A percentile compares a stretch with the other conserved stretches of the same genome.
Conservation (phyloP, 1,139 yeast genomes). For the Eremothecium sinecaudum region DNA sequence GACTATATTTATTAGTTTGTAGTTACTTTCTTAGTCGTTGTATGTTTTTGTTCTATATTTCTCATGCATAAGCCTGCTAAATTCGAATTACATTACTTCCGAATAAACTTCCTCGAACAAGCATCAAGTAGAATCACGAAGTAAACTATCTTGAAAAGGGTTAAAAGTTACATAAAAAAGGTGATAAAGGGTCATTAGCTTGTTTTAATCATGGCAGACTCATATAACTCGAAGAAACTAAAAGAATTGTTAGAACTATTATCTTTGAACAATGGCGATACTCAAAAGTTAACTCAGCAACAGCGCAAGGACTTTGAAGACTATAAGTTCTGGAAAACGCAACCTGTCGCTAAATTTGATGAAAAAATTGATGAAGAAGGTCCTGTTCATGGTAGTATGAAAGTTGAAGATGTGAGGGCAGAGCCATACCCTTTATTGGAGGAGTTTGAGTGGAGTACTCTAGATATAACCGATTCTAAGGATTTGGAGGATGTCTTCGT, state of each 20-base stretch:
- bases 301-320: conserved; percentile 75
- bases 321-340: conserved; percentile 96
- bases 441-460: conserved; percentile 82
- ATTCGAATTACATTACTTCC: too few species aligned
- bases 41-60: too few species aligned
- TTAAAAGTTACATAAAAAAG: not conserved
- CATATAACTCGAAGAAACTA: conserved; percentile 22
- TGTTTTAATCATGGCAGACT: conserved; percentile 10
- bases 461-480: conserved; percentile 47
- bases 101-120: too few species aligned
- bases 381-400: conserved; percentile 62
- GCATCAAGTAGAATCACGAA: too few species aligned
- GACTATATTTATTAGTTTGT: too few species aligned
- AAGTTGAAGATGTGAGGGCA: conserved; percentile 61
- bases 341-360: conserved; percentile 78
- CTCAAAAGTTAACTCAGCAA: conserved; percentile 39
- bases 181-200: not conserved
- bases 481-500: conserved; percentile 53
- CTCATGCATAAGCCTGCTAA: too few species aligned
- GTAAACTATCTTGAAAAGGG: too few species aligned
- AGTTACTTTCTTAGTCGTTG: too few species aligned
- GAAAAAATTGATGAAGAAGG: conserved; percentile 65
- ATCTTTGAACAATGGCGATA: conserved; percentile 36
- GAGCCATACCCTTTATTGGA: conserved; percentile 60
- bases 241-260: conserved; percentile 37